phyloP scores from a whole-genome alignment of 192 early-diverging fungal species.

The Backusella luteola region DNA sequence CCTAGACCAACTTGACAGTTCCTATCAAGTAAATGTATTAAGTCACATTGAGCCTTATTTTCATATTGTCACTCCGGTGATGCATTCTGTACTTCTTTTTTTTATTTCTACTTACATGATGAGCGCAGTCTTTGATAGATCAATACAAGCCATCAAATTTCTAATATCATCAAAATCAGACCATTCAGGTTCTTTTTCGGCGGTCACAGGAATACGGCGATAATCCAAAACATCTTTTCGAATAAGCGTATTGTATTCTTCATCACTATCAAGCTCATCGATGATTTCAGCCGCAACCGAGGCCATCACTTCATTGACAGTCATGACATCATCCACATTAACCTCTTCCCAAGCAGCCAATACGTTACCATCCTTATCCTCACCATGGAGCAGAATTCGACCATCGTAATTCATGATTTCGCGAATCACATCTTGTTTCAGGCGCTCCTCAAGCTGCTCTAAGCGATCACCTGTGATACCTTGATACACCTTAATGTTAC shows the following conservation, averaged over 20 bases:
- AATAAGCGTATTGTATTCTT: neutral
- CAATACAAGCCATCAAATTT: constrained; percentile 38
- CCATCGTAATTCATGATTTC: constrained; percentile 51
- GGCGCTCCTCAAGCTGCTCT: constrained; percentile 50
- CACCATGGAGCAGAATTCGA: constrained; percentile 54
- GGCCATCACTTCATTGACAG: constrained; percentile 49
- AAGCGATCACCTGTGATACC: constrained; percentile 54
- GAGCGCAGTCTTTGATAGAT: constrained; percentile 44
- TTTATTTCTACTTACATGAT: constrained; percentile 40
- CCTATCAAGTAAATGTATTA: constrained; percentile 15
- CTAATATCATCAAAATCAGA: constrained; percentile 56
- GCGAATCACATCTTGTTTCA: constrained; percentile 54
- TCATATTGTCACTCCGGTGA: no score
- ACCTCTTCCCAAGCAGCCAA: constrained; percentile 62
- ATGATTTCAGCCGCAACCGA: constrained; percentile 35
- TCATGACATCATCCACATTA: constrained; percentile 45
- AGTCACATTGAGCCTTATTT: neutral
- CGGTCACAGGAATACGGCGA: constrained; percentile 59
- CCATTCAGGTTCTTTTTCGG: constrained; percentile 53
- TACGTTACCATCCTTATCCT: constrained; percentile 44
- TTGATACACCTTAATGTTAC: constrained; percentile 59
- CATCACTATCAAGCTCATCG: constrained; percentile 4
- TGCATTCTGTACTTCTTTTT: no score
- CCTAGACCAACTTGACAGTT: constrained; percentile 66
- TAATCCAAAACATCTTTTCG: constrained; percentile 30